Conservation (phyloP, 2,329 filamentous ascomycete species). For the Sordariomycetes sp. region DNA sequence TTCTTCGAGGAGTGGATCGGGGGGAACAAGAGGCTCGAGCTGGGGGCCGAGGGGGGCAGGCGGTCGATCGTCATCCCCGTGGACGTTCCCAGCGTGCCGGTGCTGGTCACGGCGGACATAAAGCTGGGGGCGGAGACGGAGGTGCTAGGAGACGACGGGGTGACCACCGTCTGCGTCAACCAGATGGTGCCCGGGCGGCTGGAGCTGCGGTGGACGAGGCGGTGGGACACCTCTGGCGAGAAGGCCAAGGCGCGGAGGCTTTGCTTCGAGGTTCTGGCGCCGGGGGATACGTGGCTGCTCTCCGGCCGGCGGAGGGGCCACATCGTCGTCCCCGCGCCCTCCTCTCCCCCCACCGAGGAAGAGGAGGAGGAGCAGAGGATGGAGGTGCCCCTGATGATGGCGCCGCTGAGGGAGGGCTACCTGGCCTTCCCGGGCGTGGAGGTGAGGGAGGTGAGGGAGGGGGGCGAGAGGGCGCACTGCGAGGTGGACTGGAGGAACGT, state of each 20-base stretch:
- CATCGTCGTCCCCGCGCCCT: slow-evolving; percentile 46
- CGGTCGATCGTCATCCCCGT: slow-evolving; percentile 77
- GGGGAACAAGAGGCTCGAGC: slow-evolving; percentile 8
- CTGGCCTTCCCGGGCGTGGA: slow-evolving; percentile 72
- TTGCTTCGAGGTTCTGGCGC: slow-evolving; percentile 69
- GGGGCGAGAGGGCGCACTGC: slow-evolving; percentile 28
- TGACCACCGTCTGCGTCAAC: slow-evolving; percentile 45
- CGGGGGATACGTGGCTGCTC: slow-evolving; percentile 70
- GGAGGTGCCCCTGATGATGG: slow-evolving; percentile 59
- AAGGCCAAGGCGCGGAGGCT: slow-evolving; percentile 37
- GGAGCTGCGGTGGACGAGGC: slow-evolving; percentile 49
- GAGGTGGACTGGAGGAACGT: slow-evolving; percentile 75
- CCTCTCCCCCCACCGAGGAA: background rate
- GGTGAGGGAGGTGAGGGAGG: slow-evolving; percentile 49
- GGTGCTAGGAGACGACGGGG: slow-evolving; percentile 16
- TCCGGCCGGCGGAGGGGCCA: slow-evolving; percentile 72
- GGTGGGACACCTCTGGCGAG: slow-evolving; percentile 41
- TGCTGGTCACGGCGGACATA: slow-evolving; percentile 72
- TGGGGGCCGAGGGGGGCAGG: slow-evolving; percentile 12
- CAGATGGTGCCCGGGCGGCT: slow-evolving; percentile 55
- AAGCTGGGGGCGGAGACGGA: slow-evolving; percentile 28
- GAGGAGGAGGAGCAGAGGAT: slow-evolving; percentile 4
- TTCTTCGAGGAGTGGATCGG: slow-evolving; percentile 22
- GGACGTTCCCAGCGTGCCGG: slow-evolving; percentile 71
- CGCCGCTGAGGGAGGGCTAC: slow-evolving; percentile 70